Conservation (phyloP, 805 yeast genomes). For the Kodamaea laetipori region DNA sequence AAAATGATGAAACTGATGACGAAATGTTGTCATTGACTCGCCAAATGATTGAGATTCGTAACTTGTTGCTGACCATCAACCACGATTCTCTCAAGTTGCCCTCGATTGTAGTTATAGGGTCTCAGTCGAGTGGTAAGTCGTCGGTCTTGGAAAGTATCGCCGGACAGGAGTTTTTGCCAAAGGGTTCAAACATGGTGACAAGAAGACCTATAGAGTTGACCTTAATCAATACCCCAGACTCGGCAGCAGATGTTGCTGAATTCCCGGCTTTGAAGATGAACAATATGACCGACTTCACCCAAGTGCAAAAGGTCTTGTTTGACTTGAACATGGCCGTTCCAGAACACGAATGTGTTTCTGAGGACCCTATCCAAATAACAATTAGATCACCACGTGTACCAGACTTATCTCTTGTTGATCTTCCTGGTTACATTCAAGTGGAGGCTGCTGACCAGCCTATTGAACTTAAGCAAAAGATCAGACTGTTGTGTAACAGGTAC, state of each 20-base stretch:
- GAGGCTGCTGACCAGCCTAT: constrained; percentile 96
- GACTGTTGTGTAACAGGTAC: constrained; percentile 79
- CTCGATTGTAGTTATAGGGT: constrained; percentile 94
- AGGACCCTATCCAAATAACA: constrained; percentile 90
- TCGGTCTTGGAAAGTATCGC: constrained; percentile 95
- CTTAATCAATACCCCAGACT: constrained; percentile 77
- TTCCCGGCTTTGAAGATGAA: constrained; percentile 86
- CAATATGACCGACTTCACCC: constrained; percentile 82
- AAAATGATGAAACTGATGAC: constrained; percentile 61
- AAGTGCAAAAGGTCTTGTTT: constrained; percentile 81
- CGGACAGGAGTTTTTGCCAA: constrained; percentile 97
- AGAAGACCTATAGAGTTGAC: constrained; percentile 96
- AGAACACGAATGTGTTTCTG: constrained; percentile 78
- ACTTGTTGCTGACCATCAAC: constrained; percentile 73
- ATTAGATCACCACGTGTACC: constrained; percentile 87
- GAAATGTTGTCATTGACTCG: constrained; percentile 88
- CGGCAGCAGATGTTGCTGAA: constrained; percentile 86
- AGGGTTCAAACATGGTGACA: constrained; percentile 98
- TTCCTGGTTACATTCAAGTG: constrained; percentile 96
- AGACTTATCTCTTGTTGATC: constrained; percentile 88
- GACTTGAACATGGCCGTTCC: constrained; percentile 95
- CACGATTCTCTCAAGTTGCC: constrained; percentile 82
- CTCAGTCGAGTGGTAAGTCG: constrained; percentile 96
- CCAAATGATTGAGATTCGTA: constrained; percentile 95
- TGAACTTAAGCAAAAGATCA: constrained; percentile 75